These are phyloP conservation scores for Neurospora terricola DNA, from an alignment of 495 filamentous ascomycete genomes.

Conservation along the genomic window DNA sequence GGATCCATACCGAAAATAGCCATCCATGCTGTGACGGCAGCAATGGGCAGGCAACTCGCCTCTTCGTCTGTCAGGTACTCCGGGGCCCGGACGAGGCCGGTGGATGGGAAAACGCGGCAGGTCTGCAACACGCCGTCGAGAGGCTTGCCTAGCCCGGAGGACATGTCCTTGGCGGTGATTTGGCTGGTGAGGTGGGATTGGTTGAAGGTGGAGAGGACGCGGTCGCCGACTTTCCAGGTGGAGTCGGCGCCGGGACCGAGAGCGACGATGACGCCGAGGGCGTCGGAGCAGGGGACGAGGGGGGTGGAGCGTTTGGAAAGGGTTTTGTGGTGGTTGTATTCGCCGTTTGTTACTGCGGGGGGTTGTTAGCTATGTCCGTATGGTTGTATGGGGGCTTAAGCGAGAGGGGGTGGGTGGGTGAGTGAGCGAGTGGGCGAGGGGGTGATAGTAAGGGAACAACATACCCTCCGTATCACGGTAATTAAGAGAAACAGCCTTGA, in stretches of 20 bases:
- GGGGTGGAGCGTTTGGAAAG: constrained; percentile 15
- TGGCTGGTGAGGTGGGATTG: constrained; percentile 33
- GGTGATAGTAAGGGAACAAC: background rate
- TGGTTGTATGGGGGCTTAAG: background rate
- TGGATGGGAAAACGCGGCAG: constrained; percentile 30
- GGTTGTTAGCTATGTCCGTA: background rate
- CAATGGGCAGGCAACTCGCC: constrained; percentile 33
- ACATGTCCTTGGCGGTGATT: constrained; percentile 22
- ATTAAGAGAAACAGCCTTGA: constrained; percentile 46
- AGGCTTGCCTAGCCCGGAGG: constrained; percentile 27
- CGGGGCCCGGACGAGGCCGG: constrained; percentile 29
- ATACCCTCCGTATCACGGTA: constrained; percentile 45
- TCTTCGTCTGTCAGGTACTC: constrained; percentile 31
- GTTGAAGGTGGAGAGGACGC: constrained; percentile 33
- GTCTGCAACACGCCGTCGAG: constrained; percentile 30
- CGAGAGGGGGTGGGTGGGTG: background rate
- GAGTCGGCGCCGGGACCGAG: constrained; percentile 7
- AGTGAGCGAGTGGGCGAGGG: background rate
- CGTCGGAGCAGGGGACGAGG: constrained; percentile 35
- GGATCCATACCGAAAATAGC: constrained; percentile 33
- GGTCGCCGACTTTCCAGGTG: constrained; percentile 26
- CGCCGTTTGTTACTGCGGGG: constrained; percentile 39
- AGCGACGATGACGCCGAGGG: constrained; percentile 29
- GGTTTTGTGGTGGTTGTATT: constrained; percentile 46
- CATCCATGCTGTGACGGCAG: constrained; percentile 39